Evolutionary conservation across 148 eudicot species (phyloP), one percentile per base, ranked within the genome.

Genomic region (Selenicereus undatus): DNA sequence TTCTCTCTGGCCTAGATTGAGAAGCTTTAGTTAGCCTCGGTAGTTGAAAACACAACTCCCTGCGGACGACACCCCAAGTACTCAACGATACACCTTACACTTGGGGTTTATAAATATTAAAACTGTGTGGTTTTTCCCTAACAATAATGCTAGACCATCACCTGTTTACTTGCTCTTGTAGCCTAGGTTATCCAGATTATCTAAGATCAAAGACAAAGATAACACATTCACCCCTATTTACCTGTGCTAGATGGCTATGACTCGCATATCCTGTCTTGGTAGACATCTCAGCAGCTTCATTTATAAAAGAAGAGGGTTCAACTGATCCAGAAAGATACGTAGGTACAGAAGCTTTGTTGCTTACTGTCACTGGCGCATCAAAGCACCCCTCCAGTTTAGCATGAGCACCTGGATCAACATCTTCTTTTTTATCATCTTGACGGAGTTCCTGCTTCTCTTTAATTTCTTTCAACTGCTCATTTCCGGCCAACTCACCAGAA

Each of bases 231-330:
- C 21, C 52, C 27, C 48, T 16, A 22, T n/a, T 56, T 84, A 81
- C 86, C 83, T 84, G 75, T 39, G n/a, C 18, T 43, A n/a, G 62
- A 74, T 78, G 58, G 71, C 68, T 77, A 56, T 84, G n/a, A 30
- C 3, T 58, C 39, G 70, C 42, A 60, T 73, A 60, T 30, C 72
- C 71, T 51, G 81, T 79, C 36, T 69, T 65, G 56, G 3, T 62
- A 76, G 43, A 76, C 71, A 64, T 65, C 45, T 81, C 81, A 77
- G 86, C 48, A 64, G 50, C 66, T 73, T 43, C 62, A n/a, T 0
- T 9, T 45, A 73, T 32, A 65, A 76, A 48, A 70, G 35, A 80
- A 73, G 78, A 72, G 73, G 39, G n/a, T 73, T 81, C 78, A 71
- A 26, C 51, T 62, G 78, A 81, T 77, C 68, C 74, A 77, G 83